Evolutionary conservation across 768 basidiomycete genomes (phyloP).

Genomic region (Phylloporus sp.): DNA sequence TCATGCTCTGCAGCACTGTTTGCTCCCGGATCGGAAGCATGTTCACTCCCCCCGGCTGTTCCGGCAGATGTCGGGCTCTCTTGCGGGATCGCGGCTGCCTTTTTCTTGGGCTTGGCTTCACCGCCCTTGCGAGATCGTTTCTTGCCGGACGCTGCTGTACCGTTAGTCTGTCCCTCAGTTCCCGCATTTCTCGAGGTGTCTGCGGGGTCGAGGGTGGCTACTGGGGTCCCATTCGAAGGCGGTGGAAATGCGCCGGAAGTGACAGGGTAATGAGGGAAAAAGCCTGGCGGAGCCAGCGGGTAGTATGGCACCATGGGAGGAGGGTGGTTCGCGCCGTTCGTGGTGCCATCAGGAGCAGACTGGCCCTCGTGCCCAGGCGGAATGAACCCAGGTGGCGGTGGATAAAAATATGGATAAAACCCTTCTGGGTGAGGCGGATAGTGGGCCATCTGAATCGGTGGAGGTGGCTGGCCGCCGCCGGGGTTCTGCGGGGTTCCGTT

Average conservation of each 20-base stretch:
- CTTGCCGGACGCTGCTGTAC: constrained; percentile 17
- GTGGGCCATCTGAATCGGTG: constrained; percentile 24
- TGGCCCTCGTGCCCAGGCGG: constrained; percentile 36
- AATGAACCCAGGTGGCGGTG: constrained; percentile 38
- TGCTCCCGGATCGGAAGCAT: constrained; percentile 18
- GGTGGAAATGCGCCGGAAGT: constrained; percentile 30
- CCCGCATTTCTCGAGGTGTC: constrained; percentile 24
- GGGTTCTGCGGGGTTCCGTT: constrained; percentile 19
- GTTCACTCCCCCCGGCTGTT: constrained; percentile 26
- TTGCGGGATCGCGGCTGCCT: constrained; percentile 9
- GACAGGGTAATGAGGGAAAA: constrained; percentile 34
- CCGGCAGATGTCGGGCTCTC: constrained; percentile 23
- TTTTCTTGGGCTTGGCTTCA: constrained; percentile 32
- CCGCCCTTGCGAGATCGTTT: constrained; percentile 32
- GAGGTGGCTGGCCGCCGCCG: constrained; percentile 17
- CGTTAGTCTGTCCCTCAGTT: constrained; percentile 15
- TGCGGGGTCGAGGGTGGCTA: constrained; percentile 24
- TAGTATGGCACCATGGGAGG: constrained; percentile 35
- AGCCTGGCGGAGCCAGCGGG: constrained; percentile 35
- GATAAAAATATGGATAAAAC: constrained; percentile 42
- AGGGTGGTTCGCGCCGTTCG: constrained; percentile 28
- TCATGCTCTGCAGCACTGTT: constrained; percentile 25
- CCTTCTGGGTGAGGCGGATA: constrained; percentile 38
- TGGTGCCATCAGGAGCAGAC: constrained; percentile 27
- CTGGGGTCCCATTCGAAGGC: constrained; percentile 23